A percentile compares a stretch with the other conserved stretches of the same genome.
Conservation (phyloP, 2,329 filamentous ascomycete genomes). For the Alternaria arborescens region DNA sequence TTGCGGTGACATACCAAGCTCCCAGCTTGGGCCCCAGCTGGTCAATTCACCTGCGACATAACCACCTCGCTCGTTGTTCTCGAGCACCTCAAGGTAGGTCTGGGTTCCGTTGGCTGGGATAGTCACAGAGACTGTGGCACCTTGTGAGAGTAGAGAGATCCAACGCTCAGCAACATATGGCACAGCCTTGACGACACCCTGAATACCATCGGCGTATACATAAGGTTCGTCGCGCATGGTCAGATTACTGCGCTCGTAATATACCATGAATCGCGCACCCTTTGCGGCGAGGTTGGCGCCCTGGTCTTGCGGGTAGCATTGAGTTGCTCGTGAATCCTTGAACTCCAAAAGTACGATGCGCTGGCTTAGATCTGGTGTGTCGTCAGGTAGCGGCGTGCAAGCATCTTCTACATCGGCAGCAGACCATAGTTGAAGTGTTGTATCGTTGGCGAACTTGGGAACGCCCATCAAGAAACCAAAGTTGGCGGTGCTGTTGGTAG, state of each 20-base stretch:
- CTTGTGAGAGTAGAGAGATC: constrained; percentile 23
- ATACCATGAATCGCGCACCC: constrained; percentile 63
- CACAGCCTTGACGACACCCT: constrained; percentile 15
- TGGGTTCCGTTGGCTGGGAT: constrained; percentile 21
- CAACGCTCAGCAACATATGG: constrained; percentile 22
- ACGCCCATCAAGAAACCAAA: constrained; percentile 50
- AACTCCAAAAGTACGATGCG: constrained; percentile 58
- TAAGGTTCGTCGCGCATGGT: constrained; percentile 27
- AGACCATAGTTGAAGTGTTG: constrained; percentile 38
- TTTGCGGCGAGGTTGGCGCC: constrained; percentile 51
- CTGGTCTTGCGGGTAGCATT: constrained; percentile 27
- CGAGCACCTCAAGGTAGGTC: constrained; percentile 20
- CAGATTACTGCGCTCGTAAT: constrained; percentile 19
- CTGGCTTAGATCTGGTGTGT: constrained; percentile 65
- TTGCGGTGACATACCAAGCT: constrained; percentile 66
- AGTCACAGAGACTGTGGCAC: constrained; percentile 19
- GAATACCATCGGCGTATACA: constrained; percentile 25
- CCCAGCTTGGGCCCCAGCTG: constrained; percentile 69
- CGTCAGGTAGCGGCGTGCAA: constrained; percentile 62
- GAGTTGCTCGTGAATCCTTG: constrained; percentile 18
- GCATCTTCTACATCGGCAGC: constrained; percentile 59
- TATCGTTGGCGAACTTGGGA: constrained; percentile 32
- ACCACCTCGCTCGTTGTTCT: constrained; percentile 23
- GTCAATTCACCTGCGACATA: constrained; percentile 29
- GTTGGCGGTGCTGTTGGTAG: constrained; percentile 28